Percentiles rank a stretch among this genome's conserved stretches.
Conservation (phyloP, 192 early-diverging fungal species). For the Ramicandelaber brevisporus region DNA sequence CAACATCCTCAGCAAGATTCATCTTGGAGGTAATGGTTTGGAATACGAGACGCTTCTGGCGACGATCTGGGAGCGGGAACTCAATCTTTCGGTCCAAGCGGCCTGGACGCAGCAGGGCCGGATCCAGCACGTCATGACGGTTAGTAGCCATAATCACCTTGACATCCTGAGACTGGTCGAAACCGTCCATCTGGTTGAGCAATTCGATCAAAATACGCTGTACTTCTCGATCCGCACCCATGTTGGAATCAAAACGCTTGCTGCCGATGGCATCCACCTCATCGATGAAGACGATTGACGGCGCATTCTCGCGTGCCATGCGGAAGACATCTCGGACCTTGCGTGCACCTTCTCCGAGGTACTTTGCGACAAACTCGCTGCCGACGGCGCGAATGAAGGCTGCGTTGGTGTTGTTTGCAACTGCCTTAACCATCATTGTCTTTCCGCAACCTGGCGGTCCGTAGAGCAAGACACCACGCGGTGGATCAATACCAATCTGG, state of each 20-base stretch:
- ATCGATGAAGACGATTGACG: constrained; percentile 95
- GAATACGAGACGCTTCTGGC: constrained; percentile 94
- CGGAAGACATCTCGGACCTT: constrained; percentile 97
- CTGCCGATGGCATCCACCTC: constrained; percentile 97
- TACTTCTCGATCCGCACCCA: constrained; percentile 95
- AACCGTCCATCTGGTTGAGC: constrained; percentile 98
- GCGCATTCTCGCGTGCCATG: constrained; percentile 88
- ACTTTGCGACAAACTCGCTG: constrained; percentile 98
- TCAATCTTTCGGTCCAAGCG: constrained; percentile 97
- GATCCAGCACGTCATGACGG: constrained; percentile 89
- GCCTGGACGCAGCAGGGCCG: constrained; percentile 86
- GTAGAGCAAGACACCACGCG: constrained; percentile 92
- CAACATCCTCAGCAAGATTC: constrained; percentile 95
- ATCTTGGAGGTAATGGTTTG: constrained; percentile 85
- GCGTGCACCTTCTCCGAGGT: constrained; percentile 88
- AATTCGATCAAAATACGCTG: constrained; percentile 93
- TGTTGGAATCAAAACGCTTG: constrained; percentile 94
- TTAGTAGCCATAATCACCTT: constrained; percentile 99
- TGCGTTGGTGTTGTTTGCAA: constrained; percentile 92
- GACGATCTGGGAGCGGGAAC: constrained; percentile 91
- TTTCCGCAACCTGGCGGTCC: constrained; percentile 98
- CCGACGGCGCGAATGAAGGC: constrained; percentile 92
- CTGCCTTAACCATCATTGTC: constrained; percentile 96
- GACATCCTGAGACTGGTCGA: constrained; percentile 92
- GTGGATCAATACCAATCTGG: constrained; percentile 97